Base-by-base conservation (phyloP, 192 early-diverging fungal species). In the Entrophospora sp. region DNA sequence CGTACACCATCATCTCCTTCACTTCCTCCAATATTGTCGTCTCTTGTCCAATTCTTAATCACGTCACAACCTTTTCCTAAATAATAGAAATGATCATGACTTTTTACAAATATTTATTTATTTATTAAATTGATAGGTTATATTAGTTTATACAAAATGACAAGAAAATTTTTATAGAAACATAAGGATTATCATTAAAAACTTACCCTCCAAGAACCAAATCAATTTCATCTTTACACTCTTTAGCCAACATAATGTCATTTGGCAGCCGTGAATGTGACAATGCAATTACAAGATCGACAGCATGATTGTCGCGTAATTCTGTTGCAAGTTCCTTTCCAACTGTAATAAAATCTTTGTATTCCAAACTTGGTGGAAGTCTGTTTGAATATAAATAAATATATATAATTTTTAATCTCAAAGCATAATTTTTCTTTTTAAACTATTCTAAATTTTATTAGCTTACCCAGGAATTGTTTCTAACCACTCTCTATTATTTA, bases 211-310 rank as follows among this genome's bases (percentile, higher is more conserved):
- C 84, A 16, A 89, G 76, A n/a, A 87, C 68, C 35, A 89, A 57
- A 71, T 89, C 87, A 18, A 89, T 75, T 13, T 81, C 77, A 9
- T 73, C 81, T 5, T 66, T 48, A 37, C 81, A 81, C 16, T 64
- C 56, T 38, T 69, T 72, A 6, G 79, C 78, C 20, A 89, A 65
- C 53, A 72, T 77, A 25, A 83, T 70, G 68, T 89, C 86, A 68
- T 87, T 85, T 16, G 78, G 81, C n/a, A 88, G 63, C 0, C 87
- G 78, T 81, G 85, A 88, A 59, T 89, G 87, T 34, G 87, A 83
- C 40, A 89, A 64, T n/a, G 86, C 87, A 38, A 89, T 70, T 25
- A 89, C 82, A 25, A 89, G 25, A 43, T 88, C 85, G 30, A 81
- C 83, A 0, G 73, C 62, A 68, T 82, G 37, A 3, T 65, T 55